Conservation (phyloP, 805 yeast genomes). For the Saccharomycopsis capsularis region DNA sequence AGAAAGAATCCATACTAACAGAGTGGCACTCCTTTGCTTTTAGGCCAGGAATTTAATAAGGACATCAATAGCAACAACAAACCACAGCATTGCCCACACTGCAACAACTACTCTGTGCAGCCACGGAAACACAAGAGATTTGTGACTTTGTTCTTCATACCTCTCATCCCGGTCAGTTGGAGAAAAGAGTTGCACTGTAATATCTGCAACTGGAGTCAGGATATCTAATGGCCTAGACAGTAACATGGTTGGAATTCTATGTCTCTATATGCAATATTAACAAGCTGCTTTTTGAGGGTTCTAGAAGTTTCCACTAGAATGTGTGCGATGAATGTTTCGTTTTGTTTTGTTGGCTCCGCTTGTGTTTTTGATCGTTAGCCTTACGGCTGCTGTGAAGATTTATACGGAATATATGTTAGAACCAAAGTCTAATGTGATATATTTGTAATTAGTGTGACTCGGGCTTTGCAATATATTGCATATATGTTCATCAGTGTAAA, state of each 20-base stretch:
- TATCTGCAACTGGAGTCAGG: conserved; percentile 45
- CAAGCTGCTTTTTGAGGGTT: background rate
- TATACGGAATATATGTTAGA: too few relatives aligned
- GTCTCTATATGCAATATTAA: background rate
- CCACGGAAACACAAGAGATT: conserved; percentile 48
- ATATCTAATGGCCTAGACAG: conserved; percentile 27
- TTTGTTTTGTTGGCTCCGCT: too few relatives aligned
- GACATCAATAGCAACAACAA: conserved; percentile 9
- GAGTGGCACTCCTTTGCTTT: background rate
- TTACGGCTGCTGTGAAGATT: too few relatives aligned
- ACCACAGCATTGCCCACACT: conserved; percentile 42
- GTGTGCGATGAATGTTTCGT: background rate
- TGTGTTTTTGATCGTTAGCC: too few relatives aligned
- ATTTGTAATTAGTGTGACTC: too few relatives aligned
- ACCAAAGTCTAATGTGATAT: too few relatives aligned
- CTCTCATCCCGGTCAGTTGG: conserved; percentile 46
- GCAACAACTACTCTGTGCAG: conserved; percentile 49
- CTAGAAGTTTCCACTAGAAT: background rate
- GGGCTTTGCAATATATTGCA: too few relatives aligned
- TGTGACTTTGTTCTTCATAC: conserved; percentile 47
- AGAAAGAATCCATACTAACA: conserved; percentile 5
- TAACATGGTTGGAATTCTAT: too few relatives aligned
- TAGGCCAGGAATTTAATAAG: conserved; percentile 20
- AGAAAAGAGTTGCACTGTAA: conserved; percentile 45
- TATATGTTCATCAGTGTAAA: too few relatives aligned